Base-by-base conservation (phyloP, 495 filamentous ascomycete species). In the Pyrenula massariospora region DNA sequence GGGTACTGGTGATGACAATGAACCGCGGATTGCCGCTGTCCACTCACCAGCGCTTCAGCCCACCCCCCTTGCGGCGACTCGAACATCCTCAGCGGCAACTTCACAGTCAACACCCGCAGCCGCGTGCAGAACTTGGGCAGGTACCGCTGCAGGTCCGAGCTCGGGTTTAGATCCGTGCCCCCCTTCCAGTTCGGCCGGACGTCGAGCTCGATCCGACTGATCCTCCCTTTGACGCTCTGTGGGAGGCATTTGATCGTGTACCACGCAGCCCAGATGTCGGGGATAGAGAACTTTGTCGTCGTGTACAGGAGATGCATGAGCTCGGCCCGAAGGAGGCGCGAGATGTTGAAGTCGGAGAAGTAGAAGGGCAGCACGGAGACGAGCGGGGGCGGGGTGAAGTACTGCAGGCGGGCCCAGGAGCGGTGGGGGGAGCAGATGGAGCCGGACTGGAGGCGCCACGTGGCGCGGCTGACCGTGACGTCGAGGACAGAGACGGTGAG, bases 1-100 rank as follows among this genome's bases (percentile, higher is more conserved):
- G n/a, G n/a, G n/a, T n/a, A n/a, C n/a, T n/a, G n/a, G n/a, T n/a
- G n/a, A n/a, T n/a, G n/a, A n/a, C n/a, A n/a, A n/a, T n/a, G n/a
- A n/a, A n/a, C n/a, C n/a, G n/a, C n/a, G n/a, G n/a, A n/a, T n/a
- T n/a, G n/a, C n/a, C n/a, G n/a, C n/a, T n/a, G n/a, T n/a, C n/a
- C 31, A 42, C 31, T 42, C 15, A 42, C 31, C 15, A 42, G 8
- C 5, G 15, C 58, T 96, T 96, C 65, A 93, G 91, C 21, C 78
- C 87, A 31, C 92, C 92, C 0, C 78, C 97, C 0, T 97, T 98
- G 64, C 83, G 89, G 58, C 86, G 83, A 21, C 82, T 96, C 19
- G 82, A 87, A 23, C 84, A 93, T 56, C 80, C 96, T 47, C 70
- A 96, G 53, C 91, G 91, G 5, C 79, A 77, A 21, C 84, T 97